phyloP scores from a whole-genome alignment of 1,139 yeast species.

The Saccharomyces hybrid region DNA sequence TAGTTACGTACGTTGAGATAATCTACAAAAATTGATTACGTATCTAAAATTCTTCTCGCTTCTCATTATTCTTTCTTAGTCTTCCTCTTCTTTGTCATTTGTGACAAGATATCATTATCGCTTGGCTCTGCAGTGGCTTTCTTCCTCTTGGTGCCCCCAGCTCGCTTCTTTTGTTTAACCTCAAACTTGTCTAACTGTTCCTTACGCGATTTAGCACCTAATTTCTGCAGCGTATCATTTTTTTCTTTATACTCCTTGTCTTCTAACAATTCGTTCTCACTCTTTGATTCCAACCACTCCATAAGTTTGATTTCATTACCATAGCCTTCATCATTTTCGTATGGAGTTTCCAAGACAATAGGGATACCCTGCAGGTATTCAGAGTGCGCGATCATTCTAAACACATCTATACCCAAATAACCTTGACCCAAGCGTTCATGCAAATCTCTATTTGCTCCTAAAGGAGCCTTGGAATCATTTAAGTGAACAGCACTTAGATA shows the following conservation, averaged over 20 bases:
- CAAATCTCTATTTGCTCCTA: constrained; percentile 82
- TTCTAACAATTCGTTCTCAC: constrained; percentile 44
- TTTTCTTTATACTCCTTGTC: constrained; percentile 51
- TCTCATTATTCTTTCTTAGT: constrained; percentile 3
- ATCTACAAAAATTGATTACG: not conserved
- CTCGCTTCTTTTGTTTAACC: constrained; percentile 26
- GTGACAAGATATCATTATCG: constrained; percentile 8
- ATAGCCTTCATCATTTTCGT: constrained; percentile 53
- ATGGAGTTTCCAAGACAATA: constrained; percentile 84
- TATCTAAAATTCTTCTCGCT: not conserved
- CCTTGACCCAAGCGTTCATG: constrained; percentile 90
- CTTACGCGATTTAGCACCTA: constrained; percentile 53
- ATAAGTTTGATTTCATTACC: constrained; percentile 72
- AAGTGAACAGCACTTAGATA: constrained; percentile 76
- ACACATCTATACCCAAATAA: constrained; percentile 77
- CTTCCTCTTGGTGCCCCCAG: constrained; percentile 9
- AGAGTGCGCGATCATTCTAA: constrained; percentile 65
- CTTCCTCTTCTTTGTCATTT: constrained; percentile 8
- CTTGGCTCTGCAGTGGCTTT: constrained; percentile 4
- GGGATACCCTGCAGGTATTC: constrained; percentile 59
- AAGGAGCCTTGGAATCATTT: constrained; percentile 91
- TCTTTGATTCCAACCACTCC: constrained; percentile 40
- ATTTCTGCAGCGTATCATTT: constrained; percentile 41
- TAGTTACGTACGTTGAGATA: not conserved
- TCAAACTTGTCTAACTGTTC: constrained; percentile 35